Evolutionary conservation across 164 flowering plant species (phyloP).

Genomic region (Liriodendron chinense): DNA sequence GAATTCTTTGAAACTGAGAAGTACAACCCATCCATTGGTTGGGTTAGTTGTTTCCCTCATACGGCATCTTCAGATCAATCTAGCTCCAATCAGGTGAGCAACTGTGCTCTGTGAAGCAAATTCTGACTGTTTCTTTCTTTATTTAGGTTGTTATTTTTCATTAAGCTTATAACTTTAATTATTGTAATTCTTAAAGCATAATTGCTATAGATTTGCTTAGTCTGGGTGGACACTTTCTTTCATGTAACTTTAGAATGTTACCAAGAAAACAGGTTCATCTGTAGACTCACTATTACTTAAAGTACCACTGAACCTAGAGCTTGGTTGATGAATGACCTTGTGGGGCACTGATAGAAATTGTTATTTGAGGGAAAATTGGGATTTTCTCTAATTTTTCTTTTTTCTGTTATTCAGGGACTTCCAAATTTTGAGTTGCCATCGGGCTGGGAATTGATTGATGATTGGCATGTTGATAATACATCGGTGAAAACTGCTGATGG

Average conservation of each 20-base stretch:
- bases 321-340: background rate
- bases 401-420: conserved; percentile 32
- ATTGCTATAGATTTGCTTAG: background rate
- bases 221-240: background rate
- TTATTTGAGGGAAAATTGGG: background rate
- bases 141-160: background rate
- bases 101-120: background rate
- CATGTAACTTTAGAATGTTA: background rate
- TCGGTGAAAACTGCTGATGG: conserved; percentile 62
- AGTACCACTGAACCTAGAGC: background rate
- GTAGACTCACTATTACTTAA: background rate
- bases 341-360: background rate
- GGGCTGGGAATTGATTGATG: conserved; percentile 79
- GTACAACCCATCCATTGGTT: conserved; percentile 51
- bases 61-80: conserved; percentile 9
- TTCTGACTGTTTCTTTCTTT: background rate
- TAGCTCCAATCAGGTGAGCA: conserved; percentile 31
- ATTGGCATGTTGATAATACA: conserved; percentile 70
- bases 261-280: background rate
- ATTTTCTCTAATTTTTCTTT: background rate
- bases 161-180: background rate
- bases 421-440: conserved; percentile 46
- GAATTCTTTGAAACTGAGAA: conserved; percentile 69
- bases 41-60: conserved; percentile 41
- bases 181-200: background rate